Evolutionary conservation across 2,329 filamentous ascomycete genomes (phyloP).

Genomic region (Madurella fahalii): DNA sequence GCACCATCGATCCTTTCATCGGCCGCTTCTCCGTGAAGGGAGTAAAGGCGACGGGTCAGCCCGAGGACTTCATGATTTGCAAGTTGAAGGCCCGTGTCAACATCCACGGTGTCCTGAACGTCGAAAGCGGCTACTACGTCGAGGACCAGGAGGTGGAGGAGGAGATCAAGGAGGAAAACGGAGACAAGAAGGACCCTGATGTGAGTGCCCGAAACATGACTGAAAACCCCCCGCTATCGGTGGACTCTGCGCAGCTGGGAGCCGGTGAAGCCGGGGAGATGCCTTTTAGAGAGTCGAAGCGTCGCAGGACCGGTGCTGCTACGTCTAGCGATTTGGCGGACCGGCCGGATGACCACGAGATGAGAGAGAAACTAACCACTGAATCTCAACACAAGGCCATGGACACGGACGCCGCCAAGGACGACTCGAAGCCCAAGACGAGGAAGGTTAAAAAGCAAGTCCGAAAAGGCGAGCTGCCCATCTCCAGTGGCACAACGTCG

Average conservation of each 20-base stretch:
- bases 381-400: slow-evolving; percentile 57
- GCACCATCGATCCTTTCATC: slow-evolving; percentile 91
- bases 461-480: slow-evolving; percentile 90
- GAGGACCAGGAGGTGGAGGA: slow-evolving; percentile 97
- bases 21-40: slow-evolving; percentile 97
- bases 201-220: slow-evolving; percentile 57
- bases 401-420: slow-evolving; percentile 71
- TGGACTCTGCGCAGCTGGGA: slow-evolving; percentile 2
- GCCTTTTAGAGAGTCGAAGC: slow-evolving; percentile 19
- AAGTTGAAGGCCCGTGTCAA: slow-evolving; percentile 98
- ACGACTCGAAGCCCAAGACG: slow-evolving; percentile 64
- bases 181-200: slow-evolving; percentile 64
- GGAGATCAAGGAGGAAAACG: slow-evolving; percentile 44
- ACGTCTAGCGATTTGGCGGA: slow-evolving; percentile 14
- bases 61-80: slow-evolving; percentile 99
- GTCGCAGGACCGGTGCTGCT: slow-evolving; percentile 23
- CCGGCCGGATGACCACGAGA: slow-evolving; percentile 1
- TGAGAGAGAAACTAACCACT: slow-evolving; percentile 22
- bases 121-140: slow-evolving; percentile 96
- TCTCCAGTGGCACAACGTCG: slow-evolving; percentile 76
- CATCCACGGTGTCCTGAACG: slow-evolving; percentile 91
- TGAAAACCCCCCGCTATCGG: slow-evolving; percentile 6
- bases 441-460: slow-evolving; percentile 99
- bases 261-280: slow-evolving; percentile 4
- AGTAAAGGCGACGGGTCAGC: slow-evolving; percentile 79